Evolutionary conservation across 108 stramenopile species (phyloP), one percentile per base, ranked within the genome.

Genomic region (Cylindrotheca fusiformis): DNA sequence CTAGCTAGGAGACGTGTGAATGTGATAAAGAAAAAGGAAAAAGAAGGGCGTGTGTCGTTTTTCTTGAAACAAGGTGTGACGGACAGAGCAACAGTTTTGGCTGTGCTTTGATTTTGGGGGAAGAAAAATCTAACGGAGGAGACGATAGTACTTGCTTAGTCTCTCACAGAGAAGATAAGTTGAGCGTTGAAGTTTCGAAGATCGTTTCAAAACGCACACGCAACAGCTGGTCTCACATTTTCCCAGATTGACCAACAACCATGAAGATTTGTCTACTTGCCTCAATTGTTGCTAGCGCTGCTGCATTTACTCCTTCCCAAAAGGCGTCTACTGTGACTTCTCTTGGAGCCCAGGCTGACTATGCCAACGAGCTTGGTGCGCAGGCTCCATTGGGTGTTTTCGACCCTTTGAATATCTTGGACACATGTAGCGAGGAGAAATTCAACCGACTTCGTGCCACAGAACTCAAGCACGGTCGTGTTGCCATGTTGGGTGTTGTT

Each of bases 381-480:
- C 80, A 81, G 48, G 62, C 81, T 60, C 81, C 81, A 53, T 70
- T 79, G 29, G 82, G 82, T 58, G 77, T 74, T 69, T 83, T 65
- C 59, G 82, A 68, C 48, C 67, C 67, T 23, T 23, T 68, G 5
- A 74, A 74, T 25, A 45, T 79, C 49, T 32, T 58, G n/a, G n/a
- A n/a, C n/a, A n/a, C n/a, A n/a, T n/a, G n/a, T n/a, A n/a, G n/a
- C n/a, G n/a, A 71, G 54, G 76, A 65, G 58, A 77, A 77, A 62
- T 77, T 77, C 71, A 67, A 77, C 56, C 72, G 74, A 51, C 67
- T 86, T 52, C 75, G 74, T 18, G 81, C 85, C n/a, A 68, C 85
- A 31, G 85, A 86, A 55, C 74, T 86, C 27, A 86, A 86, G 70
- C 74, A 86, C 70, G 85, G 85, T 21, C 81, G 85, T 46, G 71